Percentiles rank a stretch among this genome's conserved stretches.
These are phyloP conservation scores for Pyrenula massariospora DNA, from an alignment of 495 filamentous ascomycete genomes.

Conservation along the genomic window DNA sequence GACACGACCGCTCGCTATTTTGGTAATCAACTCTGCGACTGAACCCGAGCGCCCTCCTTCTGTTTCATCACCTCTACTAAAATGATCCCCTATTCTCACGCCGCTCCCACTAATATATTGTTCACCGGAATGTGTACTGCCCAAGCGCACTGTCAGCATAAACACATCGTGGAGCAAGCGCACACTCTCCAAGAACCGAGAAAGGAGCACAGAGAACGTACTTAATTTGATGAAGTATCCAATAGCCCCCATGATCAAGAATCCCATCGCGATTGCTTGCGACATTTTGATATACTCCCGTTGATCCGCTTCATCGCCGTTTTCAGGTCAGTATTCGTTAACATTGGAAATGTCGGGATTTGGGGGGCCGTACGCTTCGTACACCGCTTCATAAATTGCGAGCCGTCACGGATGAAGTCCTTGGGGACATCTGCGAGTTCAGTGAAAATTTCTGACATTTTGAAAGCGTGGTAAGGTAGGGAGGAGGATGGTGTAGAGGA, in stretches of 20 bases:
- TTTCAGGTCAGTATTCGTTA: slow-evolving; percentile 9
- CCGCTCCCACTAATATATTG: slow-evolving; percentile 67
- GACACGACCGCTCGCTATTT: too few relatives aligned
- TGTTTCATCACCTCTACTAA: too few relatives aligned
- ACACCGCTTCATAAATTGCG: slow-evolving; percentile 72
- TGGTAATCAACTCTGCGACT: too few relatives aligned
- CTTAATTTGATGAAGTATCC: slow-evolving; percentile 93
- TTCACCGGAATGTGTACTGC: slow-evolving; percentile 74
- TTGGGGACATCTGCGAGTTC: slow-evolving; percentile 71
- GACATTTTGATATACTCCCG: slow-evolving; percentile 89
- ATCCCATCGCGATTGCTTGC: slow-evolving; percentile 89
- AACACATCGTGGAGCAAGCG: background rate
- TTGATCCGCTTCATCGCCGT: slow-evolving; percentile 55
- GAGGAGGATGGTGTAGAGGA: background rate
- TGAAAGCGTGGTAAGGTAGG: slow-evolving; percentile 5
- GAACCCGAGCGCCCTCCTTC: too few relatives aligned
- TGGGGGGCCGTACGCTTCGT: slow-evolving; percentile 56
- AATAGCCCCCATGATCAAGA: slow-evolving; percentile 69
- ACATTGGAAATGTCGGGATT: background rate
- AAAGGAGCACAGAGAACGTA: slow-evolving; percentile 27
- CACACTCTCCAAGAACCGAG: background rate
- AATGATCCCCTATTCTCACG: slow-evolving; percentile 37
- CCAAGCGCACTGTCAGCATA: background rate
- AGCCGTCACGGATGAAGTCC: slow-evolving; percentile 73
- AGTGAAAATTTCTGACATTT: slow-evolving; percentile 66